A percentile compares a stretch with the other conserved stretches of the same genome.
phyloP scores from a whole-genome alignment of 1,139 yeast genomes.

The Suhomyces wounanorum region DNA sequence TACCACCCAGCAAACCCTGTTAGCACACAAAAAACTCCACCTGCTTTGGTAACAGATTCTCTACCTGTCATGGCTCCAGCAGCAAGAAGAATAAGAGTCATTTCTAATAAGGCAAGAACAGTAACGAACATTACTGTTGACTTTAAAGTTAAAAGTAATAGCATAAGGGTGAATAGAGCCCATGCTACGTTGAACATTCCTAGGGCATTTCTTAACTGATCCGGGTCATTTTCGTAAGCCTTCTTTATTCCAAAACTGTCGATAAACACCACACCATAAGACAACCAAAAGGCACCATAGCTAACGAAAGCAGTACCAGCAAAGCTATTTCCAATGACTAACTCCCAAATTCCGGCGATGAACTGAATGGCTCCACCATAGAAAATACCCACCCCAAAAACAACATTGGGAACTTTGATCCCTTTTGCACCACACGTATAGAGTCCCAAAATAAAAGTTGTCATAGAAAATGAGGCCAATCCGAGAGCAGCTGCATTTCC shows the following conservation, averaged over 20 bases:
- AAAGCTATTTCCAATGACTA: slow-evolving; percentile 34
- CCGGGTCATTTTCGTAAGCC: slow-evolving; percentile 28
- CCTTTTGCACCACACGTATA: slow-evolving; percentile 54
- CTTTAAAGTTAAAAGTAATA: slow-evolving; percentile 38
- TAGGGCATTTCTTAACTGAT: slow-evolving; percentile 35
- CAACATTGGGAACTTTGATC: slow-evolving; percentile 47
- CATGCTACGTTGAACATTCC: slow-evolving; percentile 48
- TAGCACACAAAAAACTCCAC: slow-evolving; percentile 44
- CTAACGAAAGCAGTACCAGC: slow-evolving; percentile 40
- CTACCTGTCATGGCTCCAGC: slow-evolving; percentile 42
- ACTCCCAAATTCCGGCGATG: slow-evolving; percentile 53
- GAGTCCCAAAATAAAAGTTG: slow-evolving; percentile 77
- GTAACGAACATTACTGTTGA: slow-evolving; percentile 43
- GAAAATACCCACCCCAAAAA: slow-evolving; percentile 50
- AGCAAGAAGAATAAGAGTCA: slow-evolving; percentile 19
- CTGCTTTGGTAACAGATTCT: slow-evolving; percentile 37
- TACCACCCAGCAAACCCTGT: slow-evolving; percentile 47
- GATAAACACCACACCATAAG: slow-evolving; percentile 36
- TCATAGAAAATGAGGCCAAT: slow-evolving; percentile 76
- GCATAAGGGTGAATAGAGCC: slow-evolving; percentile 42
- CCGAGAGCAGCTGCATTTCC: slow-evolving; percentile 84
- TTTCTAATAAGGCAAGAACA: not conserved
- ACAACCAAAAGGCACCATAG: slow-evolving; percentile 41
- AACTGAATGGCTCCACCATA: slow-evolving; percentile 52
- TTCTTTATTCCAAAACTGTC: slow-evolving; percentile 34